Percentiles rank a stretch among this genome's conserved stretches.
Conservation (phyloP, 352 stramenopile species). For the Globisporangium barbulae region DNA sequence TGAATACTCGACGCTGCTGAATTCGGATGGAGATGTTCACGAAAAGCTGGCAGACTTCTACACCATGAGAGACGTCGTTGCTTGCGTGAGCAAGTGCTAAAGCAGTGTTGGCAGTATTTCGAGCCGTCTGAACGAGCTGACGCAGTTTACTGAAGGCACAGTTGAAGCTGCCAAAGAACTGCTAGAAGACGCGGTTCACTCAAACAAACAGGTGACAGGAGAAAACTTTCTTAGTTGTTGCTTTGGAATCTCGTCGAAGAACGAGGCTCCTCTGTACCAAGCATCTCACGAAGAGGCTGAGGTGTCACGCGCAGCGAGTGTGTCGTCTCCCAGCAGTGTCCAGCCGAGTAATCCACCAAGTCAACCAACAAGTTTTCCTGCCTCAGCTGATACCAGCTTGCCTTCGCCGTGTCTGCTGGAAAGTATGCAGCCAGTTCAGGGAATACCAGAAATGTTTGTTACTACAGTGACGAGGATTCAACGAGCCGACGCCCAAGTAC, state of each 20-base stretch:
- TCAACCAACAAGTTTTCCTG: not conserved
- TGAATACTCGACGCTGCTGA: constrained; percentile 20
- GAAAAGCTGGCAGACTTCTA: not conserved
- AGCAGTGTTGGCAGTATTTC: not conserved
- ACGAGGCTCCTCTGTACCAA: not conserved
- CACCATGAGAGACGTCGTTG: not conserved
- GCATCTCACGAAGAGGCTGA: not conserved
- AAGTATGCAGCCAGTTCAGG: not conserved
- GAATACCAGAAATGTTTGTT: not conserved
- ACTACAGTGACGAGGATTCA: not conserved
- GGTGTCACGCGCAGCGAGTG: not conserved
- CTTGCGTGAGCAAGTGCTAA: not conserved
- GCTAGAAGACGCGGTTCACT: not conserved
- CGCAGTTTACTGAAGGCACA: not conserved
- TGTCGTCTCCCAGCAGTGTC: not conserved
- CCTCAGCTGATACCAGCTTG: constrained; percentile 13
- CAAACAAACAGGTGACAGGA: not conserved
- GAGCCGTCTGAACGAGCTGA: not conserved
- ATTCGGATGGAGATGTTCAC: not conserved
- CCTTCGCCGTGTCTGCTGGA: constrained; percentile 13
- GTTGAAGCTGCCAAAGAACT: not conserved
- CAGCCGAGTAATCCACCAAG: not conserved
- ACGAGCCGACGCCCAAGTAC: not conserved
- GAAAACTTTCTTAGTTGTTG: constrained; percentile 2
- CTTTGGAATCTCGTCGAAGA: not conserved